A percentile compares a stretch with the other conserved stretches of the same genome.
These are phyloP conservation scores for Pleurostoma richardsiae DNA, from an alignment of 2,329 filamentous ascomycete species.

Conservation along the genomic window DNA sequence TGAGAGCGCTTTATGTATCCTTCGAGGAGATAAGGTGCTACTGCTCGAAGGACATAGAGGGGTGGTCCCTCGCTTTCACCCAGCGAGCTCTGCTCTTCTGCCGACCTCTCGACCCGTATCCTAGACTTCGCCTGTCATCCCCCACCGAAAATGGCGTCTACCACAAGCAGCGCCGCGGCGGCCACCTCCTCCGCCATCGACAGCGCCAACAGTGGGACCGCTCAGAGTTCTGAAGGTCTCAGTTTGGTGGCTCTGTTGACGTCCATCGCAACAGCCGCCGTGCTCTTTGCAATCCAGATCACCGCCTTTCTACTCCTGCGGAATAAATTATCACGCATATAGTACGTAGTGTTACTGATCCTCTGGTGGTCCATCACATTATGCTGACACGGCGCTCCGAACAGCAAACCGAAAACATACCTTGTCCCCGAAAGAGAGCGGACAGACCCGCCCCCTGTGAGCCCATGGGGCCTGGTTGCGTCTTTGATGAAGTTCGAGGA, in stretches of 20 bases:
- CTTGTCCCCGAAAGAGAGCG: constrained; percentile 81
- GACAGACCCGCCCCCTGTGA: constrained; percentile 65
- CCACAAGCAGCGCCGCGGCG: constrained; percentile 2
- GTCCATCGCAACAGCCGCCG: constrained; percentile 56
- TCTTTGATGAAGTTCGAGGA: constrained; percentile 64
- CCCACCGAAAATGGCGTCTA: no score
- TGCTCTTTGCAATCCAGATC: constrained; percentile 60
- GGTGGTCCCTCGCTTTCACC: no score
- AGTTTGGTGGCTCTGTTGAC: constrained; percentile 56
- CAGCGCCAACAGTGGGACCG: constrained; percentile 12
- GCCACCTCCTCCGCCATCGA: neutral
- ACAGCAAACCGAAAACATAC: constrained; percentile 76
- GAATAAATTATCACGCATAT: constrained; percentile 76
- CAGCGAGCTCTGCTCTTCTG: no score
- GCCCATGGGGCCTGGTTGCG: constrained; percentile 45
- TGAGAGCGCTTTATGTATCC: no score
- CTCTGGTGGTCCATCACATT: constrained; percentile 1
- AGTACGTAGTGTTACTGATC: constrained; percentile 46
- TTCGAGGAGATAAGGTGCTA: no score
- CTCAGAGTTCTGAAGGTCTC: constrained; percentile 30
- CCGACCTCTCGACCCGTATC: no score
- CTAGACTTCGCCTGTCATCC: no score
- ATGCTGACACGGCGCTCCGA: constrained; percentile 9
- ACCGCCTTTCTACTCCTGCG: constrained; percentile 71
- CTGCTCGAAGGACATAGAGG: no score